Conservation (phyloP, 2,329 filamentous ascomycete genomes). For the Exserohilum rostratum region DNA sequence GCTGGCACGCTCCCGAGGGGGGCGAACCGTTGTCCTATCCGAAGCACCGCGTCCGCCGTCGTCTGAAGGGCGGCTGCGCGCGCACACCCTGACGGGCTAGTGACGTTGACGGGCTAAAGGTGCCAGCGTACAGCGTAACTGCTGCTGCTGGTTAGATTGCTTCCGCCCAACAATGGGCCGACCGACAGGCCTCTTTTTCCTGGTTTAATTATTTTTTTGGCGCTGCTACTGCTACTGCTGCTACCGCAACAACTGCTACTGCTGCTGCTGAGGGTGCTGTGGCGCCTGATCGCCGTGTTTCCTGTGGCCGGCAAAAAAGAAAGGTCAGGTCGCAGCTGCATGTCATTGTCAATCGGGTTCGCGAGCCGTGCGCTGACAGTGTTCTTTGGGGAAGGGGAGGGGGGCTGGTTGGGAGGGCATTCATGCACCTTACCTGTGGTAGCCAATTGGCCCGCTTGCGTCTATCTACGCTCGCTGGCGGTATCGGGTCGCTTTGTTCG, state of each 20-base stretch:
- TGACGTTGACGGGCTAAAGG: slow-evolving; percentile 7
- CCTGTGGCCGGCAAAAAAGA: slow-evolving; percentile 26
- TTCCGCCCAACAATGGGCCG: slow-evolving; percentile 18
- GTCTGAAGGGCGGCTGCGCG: neutral
- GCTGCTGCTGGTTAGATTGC: slow-evolving; percentile 18
- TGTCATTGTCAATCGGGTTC: slow-evolving; percentile 15
- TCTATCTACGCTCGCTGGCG: too few species aligned
- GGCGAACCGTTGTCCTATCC: slow-evolving; percentile 3
- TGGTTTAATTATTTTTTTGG: neutral
- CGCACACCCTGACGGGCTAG: neutral
- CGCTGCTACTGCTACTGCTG: too few species aligned
- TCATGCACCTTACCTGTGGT: slow-evolving; percentile 19
- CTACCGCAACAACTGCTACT: too few species aligned
- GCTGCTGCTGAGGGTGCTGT: too few species aligned
- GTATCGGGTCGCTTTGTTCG: neutral
- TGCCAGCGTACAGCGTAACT: too few species aligned
- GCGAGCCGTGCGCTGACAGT: slow-evolving; percentile 35
- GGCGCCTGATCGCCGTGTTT: slow-evolving; percentile 15
- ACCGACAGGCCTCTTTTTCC: neutral
- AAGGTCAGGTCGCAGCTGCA: slow-evolving; percentile 22
- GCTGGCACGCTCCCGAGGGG: slow-evolving; percentile 7
- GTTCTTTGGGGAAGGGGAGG: slow-evolving; percentile 8
- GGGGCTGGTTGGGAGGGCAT: neutral
- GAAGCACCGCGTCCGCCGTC: neutral
- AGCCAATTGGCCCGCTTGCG: neutral